phyloP scores from a whole-genome alignment of 192 early-diverging fungal genomes.

The Neocallimastix lanati region DNA sequence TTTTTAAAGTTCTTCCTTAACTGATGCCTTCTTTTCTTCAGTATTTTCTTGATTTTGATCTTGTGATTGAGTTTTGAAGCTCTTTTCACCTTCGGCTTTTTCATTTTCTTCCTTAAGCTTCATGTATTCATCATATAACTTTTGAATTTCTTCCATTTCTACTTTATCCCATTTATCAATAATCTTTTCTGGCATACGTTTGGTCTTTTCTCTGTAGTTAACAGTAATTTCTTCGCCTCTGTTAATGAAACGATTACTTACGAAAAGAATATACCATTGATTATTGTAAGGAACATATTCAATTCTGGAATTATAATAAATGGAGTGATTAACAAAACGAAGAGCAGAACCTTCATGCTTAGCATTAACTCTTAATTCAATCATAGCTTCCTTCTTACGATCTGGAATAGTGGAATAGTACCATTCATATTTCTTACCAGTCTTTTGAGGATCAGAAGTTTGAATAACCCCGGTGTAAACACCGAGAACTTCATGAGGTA shows the following conservation, averaged over 20 bases:
- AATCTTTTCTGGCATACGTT: background rate
- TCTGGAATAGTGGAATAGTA: background rate
- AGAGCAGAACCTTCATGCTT: background rate
- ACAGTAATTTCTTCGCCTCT: background rate
- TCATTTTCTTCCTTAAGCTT: background rate
- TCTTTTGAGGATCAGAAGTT: background rate
- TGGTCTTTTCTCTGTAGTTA: background rate
- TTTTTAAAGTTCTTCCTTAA: background rate
- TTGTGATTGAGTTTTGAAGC: background rate
- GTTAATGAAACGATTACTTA: background rate
- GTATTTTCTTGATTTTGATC: background rate
- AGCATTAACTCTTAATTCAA: background rate
- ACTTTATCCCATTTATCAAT: background rate
- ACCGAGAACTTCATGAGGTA: background rate
- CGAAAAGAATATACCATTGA: background rate
- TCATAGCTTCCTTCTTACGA: background rate
- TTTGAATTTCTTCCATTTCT: background rate
- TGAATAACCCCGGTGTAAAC: background rate
- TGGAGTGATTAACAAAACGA: background rate
- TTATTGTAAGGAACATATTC: background rate
- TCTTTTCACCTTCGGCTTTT: background rate
- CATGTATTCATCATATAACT: background rate
- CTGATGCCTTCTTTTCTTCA: background rate
- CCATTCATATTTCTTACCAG: background rate
- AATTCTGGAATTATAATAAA: background rate